Evolutionary conservation across 208 protist species (phyloP).

Genomic region (Wallacemonas sp.): DNA sequence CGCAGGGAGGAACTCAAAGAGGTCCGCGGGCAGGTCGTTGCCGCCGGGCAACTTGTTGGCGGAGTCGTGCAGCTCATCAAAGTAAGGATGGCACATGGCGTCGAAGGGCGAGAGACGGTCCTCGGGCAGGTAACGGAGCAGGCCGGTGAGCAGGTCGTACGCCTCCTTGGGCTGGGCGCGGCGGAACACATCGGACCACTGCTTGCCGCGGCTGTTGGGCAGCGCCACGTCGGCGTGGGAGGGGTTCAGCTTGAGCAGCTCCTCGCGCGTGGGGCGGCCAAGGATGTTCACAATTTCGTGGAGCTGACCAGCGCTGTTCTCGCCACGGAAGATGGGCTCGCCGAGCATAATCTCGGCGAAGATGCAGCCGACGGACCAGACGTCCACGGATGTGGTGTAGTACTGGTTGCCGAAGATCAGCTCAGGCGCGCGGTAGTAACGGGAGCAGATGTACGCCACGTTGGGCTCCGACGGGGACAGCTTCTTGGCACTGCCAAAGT

Average conservation of each 20-base stretch:
- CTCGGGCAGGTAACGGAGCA: conserved; percentile 95
- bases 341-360: conserved; percentile 99
- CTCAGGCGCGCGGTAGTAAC: conserved; percentile 99
- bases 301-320: conserved; percentile 98
- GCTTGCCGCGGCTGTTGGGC: conserved; percentile 44
- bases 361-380: conserved; percentile 99
- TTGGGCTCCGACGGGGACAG: conserved; percentile 97
- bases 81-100: conserved; percentile 96
- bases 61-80: conserved; percentile 96
- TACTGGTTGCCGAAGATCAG: conserved; percentile 98
- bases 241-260: conserved; percentile 74
- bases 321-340: conserved; percentile 99
- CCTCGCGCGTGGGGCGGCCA: conserved; percentile 89
- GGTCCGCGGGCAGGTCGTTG: conserved; percentile 56
- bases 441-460: conserved; percentile 99
- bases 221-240: conserved; percentile 49
- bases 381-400: conserved; percentile 99
- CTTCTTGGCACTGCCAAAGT: conserved; percentile 99
- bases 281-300: conserved; percentile 97
- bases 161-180: conserved; percentile 59
- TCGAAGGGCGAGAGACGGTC: conserved; percentile 88
- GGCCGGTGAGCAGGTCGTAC: conserved; percentile 93
- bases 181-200: conserved; percentile 74
- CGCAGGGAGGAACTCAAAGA: conserved; percentile 67
- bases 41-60: conserved; percentile 70